These are phyloP conservation scores for Centella asiatica DNA, from an alignment of 129 eudicot genomes.

Conservation along the genomic window DNA sequence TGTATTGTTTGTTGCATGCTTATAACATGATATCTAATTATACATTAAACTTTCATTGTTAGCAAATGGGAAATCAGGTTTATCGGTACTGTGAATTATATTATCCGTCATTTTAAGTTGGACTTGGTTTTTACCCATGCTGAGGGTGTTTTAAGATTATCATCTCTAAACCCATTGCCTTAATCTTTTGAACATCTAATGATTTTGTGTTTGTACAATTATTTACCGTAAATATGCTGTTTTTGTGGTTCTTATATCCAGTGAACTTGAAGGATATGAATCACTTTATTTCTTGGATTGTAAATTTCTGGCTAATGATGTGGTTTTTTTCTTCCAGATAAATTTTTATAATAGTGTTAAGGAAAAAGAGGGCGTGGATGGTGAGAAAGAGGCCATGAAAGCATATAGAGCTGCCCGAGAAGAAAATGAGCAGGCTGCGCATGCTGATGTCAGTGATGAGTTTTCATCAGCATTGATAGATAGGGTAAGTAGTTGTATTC, in stretches of 20 bases:
- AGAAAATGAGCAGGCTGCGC: conserved; percentile 56
- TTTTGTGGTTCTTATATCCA: background rate
- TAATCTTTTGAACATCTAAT: background rate
- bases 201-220: background rate
- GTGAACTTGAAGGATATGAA: background rate
- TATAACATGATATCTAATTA: background rate
- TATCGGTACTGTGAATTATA: background rate
- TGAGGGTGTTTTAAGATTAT: background rate
- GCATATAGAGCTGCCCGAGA: conserved; percentile 93
- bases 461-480: conserved; percentile 85
- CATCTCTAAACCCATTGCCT: background rate
- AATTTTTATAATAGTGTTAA: conserved; percentile 72
- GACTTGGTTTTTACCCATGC: background rate
- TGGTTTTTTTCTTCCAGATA: conserved; percentile 33
- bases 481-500: conserved; percentile 36
- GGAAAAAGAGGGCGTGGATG: conserved; percentile 71
- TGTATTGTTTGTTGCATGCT: background rate
- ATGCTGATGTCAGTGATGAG: conserved; percentile 46
- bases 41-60: background rate
- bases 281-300: background rate
- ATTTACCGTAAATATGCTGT: background rate
- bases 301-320: background rate
- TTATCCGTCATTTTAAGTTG: background rate
- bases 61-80: conserved; percentile 2
- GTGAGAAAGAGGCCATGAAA: conserved; percentile 63